phyloP scores from a whole-genome alignment of 2,329 filamentous ascomycete genomes.

The Epichloe baconii region DNA sequence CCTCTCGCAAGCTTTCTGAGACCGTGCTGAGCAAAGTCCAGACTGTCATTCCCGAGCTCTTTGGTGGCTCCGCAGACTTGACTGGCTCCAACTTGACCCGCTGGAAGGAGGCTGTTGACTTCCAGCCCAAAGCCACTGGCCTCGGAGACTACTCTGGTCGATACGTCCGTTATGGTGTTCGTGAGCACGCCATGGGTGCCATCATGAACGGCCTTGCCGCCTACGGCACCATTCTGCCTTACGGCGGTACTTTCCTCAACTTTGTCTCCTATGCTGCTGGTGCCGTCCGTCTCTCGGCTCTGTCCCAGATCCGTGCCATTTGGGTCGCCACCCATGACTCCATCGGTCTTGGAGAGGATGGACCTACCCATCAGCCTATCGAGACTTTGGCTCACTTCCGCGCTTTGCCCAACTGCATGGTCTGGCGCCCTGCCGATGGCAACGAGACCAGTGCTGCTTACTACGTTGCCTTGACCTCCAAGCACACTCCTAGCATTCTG shows the following conservation, averaged over 20 bases:
- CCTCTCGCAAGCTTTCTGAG: slow-evolving; percentile 94
- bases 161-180: slow-evolving; percentile 86
- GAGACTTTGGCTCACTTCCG: slow-evolving; percentile 98
- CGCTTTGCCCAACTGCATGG: slow-evolving; percentile 96
- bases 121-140: slow-evolving; percentile 77
- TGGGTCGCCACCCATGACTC: slow-evolving; percentile 98
- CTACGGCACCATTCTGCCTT: slow-evolving; percentile 90
- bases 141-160: slow-evolving; percentile 85
- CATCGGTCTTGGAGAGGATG: slow-evolving; percentile 97
- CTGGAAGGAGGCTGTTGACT: slow-evolving; percentile 95
- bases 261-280: slow-evolving; percentile 97
- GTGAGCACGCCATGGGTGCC: slow-evolving; percentile 84
- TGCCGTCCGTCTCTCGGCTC: slow-evolving; percentile 82
- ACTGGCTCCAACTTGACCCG: slow-evolving; percentile 97
- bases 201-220: slow-evolving; percentile 92
- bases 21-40: slow-evolving; percentile 82
- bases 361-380: slow-evolving; percentile 96
- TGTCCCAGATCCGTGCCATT: slow-evolving; percentile 83
- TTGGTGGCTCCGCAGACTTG: slow-evolving; percentile 94
- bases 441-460: slow-evolving; percentile 98
- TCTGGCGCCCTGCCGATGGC: slow-evolving; percentile 96
- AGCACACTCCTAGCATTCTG: slow-evolving; percentile 82
- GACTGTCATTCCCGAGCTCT: slow-evolving; percentile 69
- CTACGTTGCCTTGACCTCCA: slow-evolving; percentile 84
- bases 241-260: slow-evolving; percentile 95